These are phyloP conservation scores for Galerina marginata DNA, from an alignment of 768 basidiomycete species.

Conservation along the genomic window DNA sequence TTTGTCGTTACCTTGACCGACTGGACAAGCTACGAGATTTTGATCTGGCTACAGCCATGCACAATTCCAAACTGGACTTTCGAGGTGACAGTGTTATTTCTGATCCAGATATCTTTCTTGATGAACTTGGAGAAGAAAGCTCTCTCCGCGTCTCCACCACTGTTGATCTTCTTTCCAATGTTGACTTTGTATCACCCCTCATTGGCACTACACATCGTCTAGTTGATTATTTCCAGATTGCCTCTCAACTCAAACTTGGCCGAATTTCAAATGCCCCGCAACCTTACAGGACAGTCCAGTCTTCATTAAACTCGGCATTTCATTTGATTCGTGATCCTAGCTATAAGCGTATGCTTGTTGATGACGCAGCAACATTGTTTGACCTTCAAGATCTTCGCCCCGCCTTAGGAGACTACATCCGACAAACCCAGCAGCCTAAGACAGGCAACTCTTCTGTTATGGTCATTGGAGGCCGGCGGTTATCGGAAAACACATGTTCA, in stretches of 20 bases:
- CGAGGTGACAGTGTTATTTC: neutral
- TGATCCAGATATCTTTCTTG: too few relatives aligned
- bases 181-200: neutral
- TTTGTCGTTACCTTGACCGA: constrained; percentile 36
- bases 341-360: constrained; percentile 21
- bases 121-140: too few relatives aligned
- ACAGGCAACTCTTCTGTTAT: neutral
- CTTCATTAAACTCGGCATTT: constrained; percentile 19
- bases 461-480: constrained; percentile 15
- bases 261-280: too few relatives aligned
- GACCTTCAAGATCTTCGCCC: constrained; percentile 31
- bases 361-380: constrained; percentile 26
- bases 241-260: neutral
- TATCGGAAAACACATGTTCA: neutral
- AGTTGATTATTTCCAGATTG: neutral
- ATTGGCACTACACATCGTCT: neutral
- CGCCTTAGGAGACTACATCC: constrained; percentile 27
- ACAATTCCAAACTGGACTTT: constrained; percentile 9
- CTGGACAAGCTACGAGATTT: constrained; percentile 36
- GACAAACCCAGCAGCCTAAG: neutral
- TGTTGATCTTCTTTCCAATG: too few relatives aligned
- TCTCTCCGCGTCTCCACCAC: too few relatives aligned
- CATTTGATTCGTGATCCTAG: constrained; percentile 28
- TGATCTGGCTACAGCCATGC: constrained; percentile 28
- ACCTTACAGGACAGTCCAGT: neutral